Conservation (phyloP, 208 protist genomes). For the Borovskyia barvae region DNA sequence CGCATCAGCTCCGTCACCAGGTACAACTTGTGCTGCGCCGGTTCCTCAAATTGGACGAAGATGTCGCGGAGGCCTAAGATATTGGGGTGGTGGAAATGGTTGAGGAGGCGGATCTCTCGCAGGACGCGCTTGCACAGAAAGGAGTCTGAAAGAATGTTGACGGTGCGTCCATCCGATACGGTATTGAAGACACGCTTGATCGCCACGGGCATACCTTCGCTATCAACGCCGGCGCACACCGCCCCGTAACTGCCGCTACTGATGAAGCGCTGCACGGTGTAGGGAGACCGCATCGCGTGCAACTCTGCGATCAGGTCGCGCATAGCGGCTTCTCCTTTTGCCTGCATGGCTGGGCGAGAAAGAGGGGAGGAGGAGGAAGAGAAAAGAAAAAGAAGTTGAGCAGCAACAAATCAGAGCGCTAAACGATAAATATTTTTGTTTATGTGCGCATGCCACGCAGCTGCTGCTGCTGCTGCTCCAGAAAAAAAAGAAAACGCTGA, state of each 20-base stretch:
- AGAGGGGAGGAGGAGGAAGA: background rate
- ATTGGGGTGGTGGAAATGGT: constrained; percentile 96
- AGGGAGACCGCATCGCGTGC: constrained; percentile 64
- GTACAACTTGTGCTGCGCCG: constrained; percentile 94
- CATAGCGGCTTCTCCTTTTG: constrained; percentile 67
- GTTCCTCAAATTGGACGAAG: constrained; percentile 82
- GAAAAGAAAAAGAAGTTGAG: background rate
- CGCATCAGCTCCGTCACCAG: constrained; percentile 96
- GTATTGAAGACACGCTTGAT: constrained; percentile 90
- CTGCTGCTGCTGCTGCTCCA: background rate
- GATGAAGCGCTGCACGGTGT: constrained; percentile 80
- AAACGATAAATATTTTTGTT: background rate
- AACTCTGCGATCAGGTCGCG: constrained; percentile 79
- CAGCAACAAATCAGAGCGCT: background rate
- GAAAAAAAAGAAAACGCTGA: background rate
- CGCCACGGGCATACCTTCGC: constrained; percentile 59
- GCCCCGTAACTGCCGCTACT: constrained; percentile 90
- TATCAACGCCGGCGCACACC: constrained; percentile 78
- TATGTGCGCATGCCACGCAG: background rate
- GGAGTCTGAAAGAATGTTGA: constrained; percentile 85
- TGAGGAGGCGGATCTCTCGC: constrained; percentile 93
- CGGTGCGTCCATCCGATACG: constrained; percentile 71
- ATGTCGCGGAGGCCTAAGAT: constrained; percentile 95
- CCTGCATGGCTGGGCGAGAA: constrained; percentile 22
- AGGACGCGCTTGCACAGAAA: constrained; percentile 92